Base-by-base conservation (phyloP, 73 alveolate genomes). In the Uronychia binucleata region DNA sequence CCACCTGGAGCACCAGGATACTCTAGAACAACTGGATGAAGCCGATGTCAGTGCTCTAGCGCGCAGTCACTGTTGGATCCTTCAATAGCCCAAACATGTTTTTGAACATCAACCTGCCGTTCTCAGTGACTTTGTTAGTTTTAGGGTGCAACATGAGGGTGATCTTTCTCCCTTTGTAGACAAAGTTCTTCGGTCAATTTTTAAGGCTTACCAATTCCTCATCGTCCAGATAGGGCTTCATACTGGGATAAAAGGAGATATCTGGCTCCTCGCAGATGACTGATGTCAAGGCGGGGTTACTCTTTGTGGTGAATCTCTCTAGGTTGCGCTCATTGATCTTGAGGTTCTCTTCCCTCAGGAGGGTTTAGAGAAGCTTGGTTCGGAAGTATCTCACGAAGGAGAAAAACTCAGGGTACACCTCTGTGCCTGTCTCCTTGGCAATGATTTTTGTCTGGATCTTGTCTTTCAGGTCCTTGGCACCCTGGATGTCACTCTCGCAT, bases 391-490 rank as follows among this genome's bases (percentile, higher is more conserved):
- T 67, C 14, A 67, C 78, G 26, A 67, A 67, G 34, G 78, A 67
- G 26, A 67, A 67, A 30, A 67, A 67, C 26, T 67, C 78, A 1
- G 78, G 78, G 26, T 67, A 67, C 78, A 67, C 34, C 78, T 67
- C 32, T 13, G 13, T 67, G 1, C 78, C 32, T 67, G 32, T 28
- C 26, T 67, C 78, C 26, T 67, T 26, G 32, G 29, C 32, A 26
- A 67, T 67, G 14, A 67, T 67, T 26, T 26, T 13, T 1, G 26
- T 67, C 26, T 67, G 26, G 29, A 67, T 28, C 32, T 5, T 26
- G 14, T 67, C 78, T 67, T 67, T 28, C 29, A 67, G 14, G 30
- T 67, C 32, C 1, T 67, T 67, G 14, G 78, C 1, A 1, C 26
- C 32, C 29, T 28, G 5, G n/a, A n/a, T n/a, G 26, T 26, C 29